Conservation (phyloP, 2,329 filamentous ascomycete species). For the Fusarium sp. region DNA sequence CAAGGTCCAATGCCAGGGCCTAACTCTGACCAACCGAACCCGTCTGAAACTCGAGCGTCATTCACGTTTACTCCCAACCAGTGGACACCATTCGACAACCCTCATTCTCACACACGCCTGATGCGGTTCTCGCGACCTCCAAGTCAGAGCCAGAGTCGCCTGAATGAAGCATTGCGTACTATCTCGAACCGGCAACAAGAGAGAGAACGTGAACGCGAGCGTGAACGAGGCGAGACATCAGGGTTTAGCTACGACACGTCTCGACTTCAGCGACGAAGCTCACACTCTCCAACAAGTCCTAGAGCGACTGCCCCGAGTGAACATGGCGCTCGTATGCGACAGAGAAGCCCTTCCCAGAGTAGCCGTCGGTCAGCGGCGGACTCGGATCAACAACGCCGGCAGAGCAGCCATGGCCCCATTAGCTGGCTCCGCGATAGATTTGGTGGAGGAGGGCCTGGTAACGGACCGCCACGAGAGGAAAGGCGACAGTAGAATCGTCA, state of each 20-base stretch:
- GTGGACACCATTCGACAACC: not conserved
- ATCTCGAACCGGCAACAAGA: slow-evolving; percentile 42
- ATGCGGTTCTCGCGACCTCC: slow-evolving; percentile 36
- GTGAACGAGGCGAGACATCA: slow-evolving; percentile 33
- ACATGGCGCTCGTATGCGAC: slow-evolving; percentile 46
- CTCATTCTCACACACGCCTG: slow-evolving; percentile 19
- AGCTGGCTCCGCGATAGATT: slow-evolving; percentile 57
- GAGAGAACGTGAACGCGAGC: slow-evolving; percentile 36
- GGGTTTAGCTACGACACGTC: slow-evolving; percentile 46
- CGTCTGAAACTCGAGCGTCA: slow-evolving; percentile 5
- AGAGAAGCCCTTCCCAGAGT: slow-evolving; percentile 51
- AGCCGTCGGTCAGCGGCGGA: slow-evolving; percentile 43
- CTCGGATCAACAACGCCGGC: slow-evolving; percentile 43
- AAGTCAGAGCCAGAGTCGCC: slow-evolving; percentile 40
- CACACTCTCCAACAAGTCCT: slow-evolving; percentile 50
- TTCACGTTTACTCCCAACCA: not conserved
- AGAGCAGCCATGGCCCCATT: slow-evolving; percentile 49
- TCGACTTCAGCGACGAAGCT: slow-evolving; percentile 48
- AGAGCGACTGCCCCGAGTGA: slow-evolving; percentile 41
- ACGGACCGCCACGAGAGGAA: slow-evolving; percentile 43
- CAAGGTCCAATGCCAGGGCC: slow-evolving; percentile 19
- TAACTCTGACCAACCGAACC: slow-evolving; percentile 9
- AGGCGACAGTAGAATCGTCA: slow-evolving; percentile 39
- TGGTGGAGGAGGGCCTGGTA: slow-evolving; percentile 41
- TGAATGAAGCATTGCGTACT: slow-evolving; percentile 45